phyloP scores from a whole-genome alignment of 805 yeast species.

The Kodamaea sagamina region DNA sequence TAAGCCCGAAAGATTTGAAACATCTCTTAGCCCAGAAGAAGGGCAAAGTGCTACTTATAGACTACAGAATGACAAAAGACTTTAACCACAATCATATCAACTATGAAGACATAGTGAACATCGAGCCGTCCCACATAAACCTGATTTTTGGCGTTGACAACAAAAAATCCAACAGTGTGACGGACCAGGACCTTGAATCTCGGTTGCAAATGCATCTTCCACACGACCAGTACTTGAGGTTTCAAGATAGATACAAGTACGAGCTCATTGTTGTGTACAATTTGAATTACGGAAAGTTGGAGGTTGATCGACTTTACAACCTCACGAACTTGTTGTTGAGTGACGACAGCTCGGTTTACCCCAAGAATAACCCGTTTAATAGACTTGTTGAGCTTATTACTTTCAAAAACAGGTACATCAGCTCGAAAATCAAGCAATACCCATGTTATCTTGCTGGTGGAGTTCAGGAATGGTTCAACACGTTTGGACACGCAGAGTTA shows the following conservation, averaged over 20 bases:
- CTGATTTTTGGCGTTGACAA: constrained; percentile 19
- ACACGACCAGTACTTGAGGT: constrained; percentile 53
- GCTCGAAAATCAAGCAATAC: constrained; percentile 32
- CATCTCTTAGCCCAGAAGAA: neutral
- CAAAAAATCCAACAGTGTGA: constrained; percentile 40
- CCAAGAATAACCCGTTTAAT: constrained; percentile 58
- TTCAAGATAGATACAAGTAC: constrained; percentile 53
- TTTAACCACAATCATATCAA: constrained; percentile 66
- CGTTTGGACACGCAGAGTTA: constrained; percentile 30
- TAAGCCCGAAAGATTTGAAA: constrained; percentile 5
- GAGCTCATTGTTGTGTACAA: constrained; percentile 71
- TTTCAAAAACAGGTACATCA: constrained; percentile 33
- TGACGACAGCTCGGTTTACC: constrained; percentile 35
- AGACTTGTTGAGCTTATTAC: constrained; percentile 43
- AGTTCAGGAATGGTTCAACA: constrained; percentile 33
- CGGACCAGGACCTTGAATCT: constrained; percentile 68
- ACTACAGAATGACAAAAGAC: constrained; percentile 62
- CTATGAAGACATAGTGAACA: constrained; percentile 59
- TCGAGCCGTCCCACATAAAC: constrained; percentile 57
- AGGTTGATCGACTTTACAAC: constrained; percentile 32
- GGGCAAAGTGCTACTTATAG: constrained; percentile 59
- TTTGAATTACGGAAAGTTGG: constrained; percentile 36
- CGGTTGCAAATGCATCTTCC: constrained; percentile 60
- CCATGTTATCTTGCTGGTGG: constrained; percentile 44
- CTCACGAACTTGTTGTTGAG: constrained; percentile 40